Percentiles rank a stretch among this genome's conserved stretches.
These are phyloP conservation scores for Circinella umbellata DNA, from an alignment of 371 early-diverging fungal genomes.

Conservation along the genomic window DNA sequence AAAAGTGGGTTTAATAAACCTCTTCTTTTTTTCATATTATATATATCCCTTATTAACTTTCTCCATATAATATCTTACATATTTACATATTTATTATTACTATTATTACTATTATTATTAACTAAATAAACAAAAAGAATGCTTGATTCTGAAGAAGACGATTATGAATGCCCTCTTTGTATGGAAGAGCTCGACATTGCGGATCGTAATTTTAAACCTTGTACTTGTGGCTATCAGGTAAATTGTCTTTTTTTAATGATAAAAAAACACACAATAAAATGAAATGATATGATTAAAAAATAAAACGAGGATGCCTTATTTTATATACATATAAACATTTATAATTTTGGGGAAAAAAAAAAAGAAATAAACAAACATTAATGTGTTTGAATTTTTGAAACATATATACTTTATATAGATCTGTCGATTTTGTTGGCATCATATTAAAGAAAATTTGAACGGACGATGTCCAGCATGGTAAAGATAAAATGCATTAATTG, in stretches of 20 bases:
- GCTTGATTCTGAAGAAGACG: constrained; percentile 75
- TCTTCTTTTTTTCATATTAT: no score
- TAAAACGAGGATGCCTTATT: no score
- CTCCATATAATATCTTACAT: no score
- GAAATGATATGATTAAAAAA: not conserved
- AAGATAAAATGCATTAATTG: not conserved
- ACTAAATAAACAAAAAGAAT: constrained; percentile 1
- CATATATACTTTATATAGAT: constrained; percentile 60
- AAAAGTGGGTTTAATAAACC: no score
- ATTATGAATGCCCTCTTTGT: constrained; percentile 95
- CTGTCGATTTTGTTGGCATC: constrained; percentile 98
- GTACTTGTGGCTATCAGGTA: constrained; percentile 98
- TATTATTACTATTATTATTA: no score
- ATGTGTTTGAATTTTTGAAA: not conserved
- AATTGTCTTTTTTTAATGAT: not conserved
- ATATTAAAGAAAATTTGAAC: constrained; percentile 92
- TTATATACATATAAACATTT: no score
- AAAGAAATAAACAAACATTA: not conserved
- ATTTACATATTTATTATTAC: no score
- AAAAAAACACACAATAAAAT: not conserved
- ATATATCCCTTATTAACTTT: no score
- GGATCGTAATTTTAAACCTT: constrained; percentile 94
- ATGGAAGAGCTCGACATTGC: constrained; percentile 97
- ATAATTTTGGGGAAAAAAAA: not conserved
- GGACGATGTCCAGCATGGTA: constrained; percentile 94